Base-by-base conservation (phyloP, 192 early-diverging fungal genomes). In the Dissophora globulifera region DNA sequence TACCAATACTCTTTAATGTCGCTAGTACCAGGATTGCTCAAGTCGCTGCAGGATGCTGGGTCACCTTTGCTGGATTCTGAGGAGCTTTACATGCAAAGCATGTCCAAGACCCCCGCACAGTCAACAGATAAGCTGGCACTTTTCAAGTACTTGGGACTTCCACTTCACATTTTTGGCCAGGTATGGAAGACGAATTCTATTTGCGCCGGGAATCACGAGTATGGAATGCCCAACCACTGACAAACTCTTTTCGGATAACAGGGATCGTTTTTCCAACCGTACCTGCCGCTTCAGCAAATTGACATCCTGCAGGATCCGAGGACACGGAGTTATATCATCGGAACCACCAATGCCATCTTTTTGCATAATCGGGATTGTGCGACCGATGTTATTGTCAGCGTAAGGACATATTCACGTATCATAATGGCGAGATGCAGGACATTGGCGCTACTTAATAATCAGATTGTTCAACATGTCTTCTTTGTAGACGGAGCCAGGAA, bases 281-380 rank as follows among this genome's bases (percentile, higher is more conserved):
- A 94, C 65, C 82, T 94, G 51, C 93, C 93, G 15, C 69, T 94
- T 9, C 93, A 94, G 58, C 93, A 94, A 69, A 92, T 94, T 43
- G 91, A 94, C 50, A 89, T 94, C 20, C 50, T 94, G 4, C 87
- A 84, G 27, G 82, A 89, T 25, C 76, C 83, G 26, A 68, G 79
- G 26, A 94, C 93, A 3, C 80, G 82, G 47, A 85, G 90, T 3
- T 94, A 90, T 49, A 70, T 94, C 12, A 89, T 92, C 17, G 93
- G 93, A 16, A 93, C 93, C 1, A 90, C 88, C 50, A 94, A 94
- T 55, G 80, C 88, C 38, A 93, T 94, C 42, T 94, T 94, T 67
- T 69, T 90, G 20, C 90, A 92, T 57, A 87, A 94, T 53, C 91
- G 89, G 51, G 81, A 85, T 13, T 88, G 86, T 26, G 83, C 69